A percentile compares a stretch with the other conserved stretches of the same genome.
These are phyloP conservation scores for Carex scoparia DNA, from an alignment of 176 grass and related monocot genomes.

Conservation along the genomic window DNA sequence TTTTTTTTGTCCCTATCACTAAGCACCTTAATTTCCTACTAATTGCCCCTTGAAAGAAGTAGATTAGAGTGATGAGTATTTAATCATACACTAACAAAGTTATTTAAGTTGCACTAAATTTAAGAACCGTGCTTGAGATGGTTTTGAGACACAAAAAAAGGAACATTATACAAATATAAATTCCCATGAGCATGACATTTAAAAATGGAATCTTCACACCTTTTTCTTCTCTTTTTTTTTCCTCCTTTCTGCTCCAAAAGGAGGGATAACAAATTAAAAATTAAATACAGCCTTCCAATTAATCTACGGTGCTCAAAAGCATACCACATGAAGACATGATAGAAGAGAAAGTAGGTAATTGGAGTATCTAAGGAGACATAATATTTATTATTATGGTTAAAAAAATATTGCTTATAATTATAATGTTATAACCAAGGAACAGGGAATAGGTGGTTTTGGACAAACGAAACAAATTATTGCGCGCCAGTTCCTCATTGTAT, in stretches of 20 bases:
- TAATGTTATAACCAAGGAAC: background rate
- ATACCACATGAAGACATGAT: slow-evolving; percentile 18
- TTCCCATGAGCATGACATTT: background rate
- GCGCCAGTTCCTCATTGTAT: too few relatives aligned
- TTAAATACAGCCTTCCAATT: background rate
- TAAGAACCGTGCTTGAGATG: slow-evolving; percentile 7
- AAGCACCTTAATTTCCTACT: background rate
- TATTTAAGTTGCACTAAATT: background rate
- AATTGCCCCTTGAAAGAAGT: background rate
- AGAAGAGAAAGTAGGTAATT: background rate
- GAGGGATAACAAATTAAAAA: slow-evolving; percentile 9
- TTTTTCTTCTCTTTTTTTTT: background rate
- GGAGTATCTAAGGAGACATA: background rate
- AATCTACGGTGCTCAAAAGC: background rate
- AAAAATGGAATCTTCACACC: slow-evolving; percentile 6
- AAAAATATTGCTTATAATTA: background rate
- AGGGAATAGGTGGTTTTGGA: too few relatives aligned
- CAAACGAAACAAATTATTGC: too few relatives aligned
- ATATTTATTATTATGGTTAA: background rate
- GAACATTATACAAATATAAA: slow-evolving; percentile 17
- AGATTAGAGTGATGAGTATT: background rate
- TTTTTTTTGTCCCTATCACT: background rate
- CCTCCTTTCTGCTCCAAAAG: slow-evolving; percentile 15
- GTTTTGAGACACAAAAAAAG: slow-evolving; percentile 14
- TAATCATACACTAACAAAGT: slow-evolving; percentile 9